Base-by-base conservation (phyloP, 345 rosid species). In the Rhizophora apiculata region DNA sequence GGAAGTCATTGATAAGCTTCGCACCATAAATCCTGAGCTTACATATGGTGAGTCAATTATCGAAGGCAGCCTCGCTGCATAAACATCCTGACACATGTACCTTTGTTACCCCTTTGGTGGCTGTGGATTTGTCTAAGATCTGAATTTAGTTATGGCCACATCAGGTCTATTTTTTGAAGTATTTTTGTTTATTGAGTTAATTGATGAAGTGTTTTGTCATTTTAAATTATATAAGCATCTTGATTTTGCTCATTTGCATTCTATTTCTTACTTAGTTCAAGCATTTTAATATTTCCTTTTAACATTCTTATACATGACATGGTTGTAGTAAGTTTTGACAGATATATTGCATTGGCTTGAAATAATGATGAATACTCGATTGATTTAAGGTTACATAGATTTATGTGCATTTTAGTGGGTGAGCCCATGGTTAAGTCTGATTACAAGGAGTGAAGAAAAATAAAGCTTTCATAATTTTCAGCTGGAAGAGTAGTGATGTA, bases 1-100 rank as follows among this genome's bases (percentile, higher is more conserved):
- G 82, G 83, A 85, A 77, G 96, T 90, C 52, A 86, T 95, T 34
- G 62, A 85, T 29, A 92, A 90, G 89, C 98, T 95, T 73, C 99
- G 99, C 6, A 64, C 89, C 18, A 60, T 88, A 64, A 95, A 92
- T 79, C 96, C 99, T 51, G 83, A 87, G 51, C 91, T 95, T 60
- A 88, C 80, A 36, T 95, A 90, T 74, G 99, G 99, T 87, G 69
- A 82, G 92, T 80, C 27, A 49, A 61, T 70, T 20, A 26, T 52
- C 62, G 5, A 30, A 29, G 22, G 15, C 3, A 2, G 48, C 16
- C 48, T 9, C 15, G 13, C 3, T 39, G 48, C 48, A 0, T 39
- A 39, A 36, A 54, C 22, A 6, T 67, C 10, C 24, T 54, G 55
- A 18, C 69, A 32, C 16, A 32, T 21, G 21, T 31, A 36, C 0